Base-by-base conservation (phyloP, 108 stramenopile species). In the Conticribra guillardii region DNA sequence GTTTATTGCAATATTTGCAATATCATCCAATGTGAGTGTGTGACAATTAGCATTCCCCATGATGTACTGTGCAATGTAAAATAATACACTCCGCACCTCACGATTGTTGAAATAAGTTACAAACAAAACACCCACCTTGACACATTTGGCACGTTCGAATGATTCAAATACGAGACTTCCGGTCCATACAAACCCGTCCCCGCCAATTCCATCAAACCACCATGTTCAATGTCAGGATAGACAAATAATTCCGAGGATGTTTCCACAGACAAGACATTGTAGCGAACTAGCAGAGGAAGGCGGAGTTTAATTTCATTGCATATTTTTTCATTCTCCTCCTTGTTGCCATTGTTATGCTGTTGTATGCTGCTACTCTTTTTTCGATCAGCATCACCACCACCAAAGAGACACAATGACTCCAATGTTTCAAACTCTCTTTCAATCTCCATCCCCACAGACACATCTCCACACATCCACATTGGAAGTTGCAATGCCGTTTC, bases 161-260 rank as follows among this genome's bases (percentile, higher is more conserved):
- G 91, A 74, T 92, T 92, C 54, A 88, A 92, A 69, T 85, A 92
- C 1, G 85, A 84, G 0, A 89, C 73, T 26, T 69, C 69, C 54
- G 49, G 81, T 44, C 85, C 67, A 66, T 72, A 89, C 24, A 92
- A 50, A 5, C 82, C 91, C 27, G 86, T 86, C 21, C 87, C 91
- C 2, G 66, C 48, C 64, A 92, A 67, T 1, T 55, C 21, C 14
- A 67, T 55, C 82, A 84, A 75, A 27, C 88, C 87, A 8, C 57
- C 73, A 14, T 49, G 53, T 3, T 64, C 61, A 4, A 58, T 73
- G 45, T 87, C 84, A 24, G 87, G 87, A 64, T 87, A 76, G 23
- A 83, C 75, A 24, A 88, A 71, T 19, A 89, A 55, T 50, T 89
- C 91, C 41, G 84, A 73, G 60, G 79, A 87, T 18, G 88, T 89